Evolutionary conservation across 441 rosid species (phyloP).

Genomic region (Mallotus japonicus): DNA sequence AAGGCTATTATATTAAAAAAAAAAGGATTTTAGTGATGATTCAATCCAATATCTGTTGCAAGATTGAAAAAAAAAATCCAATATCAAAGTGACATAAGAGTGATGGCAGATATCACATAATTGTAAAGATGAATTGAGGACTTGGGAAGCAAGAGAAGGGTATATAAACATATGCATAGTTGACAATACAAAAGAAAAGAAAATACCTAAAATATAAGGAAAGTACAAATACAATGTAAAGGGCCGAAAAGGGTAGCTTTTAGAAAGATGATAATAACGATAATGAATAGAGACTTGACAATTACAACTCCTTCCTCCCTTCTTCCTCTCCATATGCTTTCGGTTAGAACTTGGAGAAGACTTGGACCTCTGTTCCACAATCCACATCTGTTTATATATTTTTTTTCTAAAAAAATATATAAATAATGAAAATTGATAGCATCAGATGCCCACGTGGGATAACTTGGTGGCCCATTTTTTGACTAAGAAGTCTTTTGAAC

Average conservation of each 20-base stretch:
- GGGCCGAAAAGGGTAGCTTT: neutral
- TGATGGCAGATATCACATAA: neutral
- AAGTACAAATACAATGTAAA: neutral
- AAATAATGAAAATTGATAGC: neutral
- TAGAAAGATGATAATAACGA: no score
- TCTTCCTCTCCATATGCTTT: conserved; percentile 2
- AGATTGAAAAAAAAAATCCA: no score
- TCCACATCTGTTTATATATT: no score
- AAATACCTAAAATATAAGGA: neutral
- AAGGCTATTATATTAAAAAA: no score
- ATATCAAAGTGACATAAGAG: neutral
- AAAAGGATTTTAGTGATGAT: no score
- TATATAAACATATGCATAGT: neutral
- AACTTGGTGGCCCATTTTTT: conserved; percentile 11
- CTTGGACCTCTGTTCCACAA: no score
- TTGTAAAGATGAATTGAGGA: no score
- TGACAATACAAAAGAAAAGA: no score
- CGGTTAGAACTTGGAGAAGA: neutral
- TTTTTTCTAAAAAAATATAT: no score
- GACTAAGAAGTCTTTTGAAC: conserved; percentile 15
- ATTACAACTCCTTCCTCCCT: neutral
- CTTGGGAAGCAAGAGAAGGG: neutral
- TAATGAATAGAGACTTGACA: no score
- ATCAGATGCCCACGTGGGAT: conserved; percentile 22
- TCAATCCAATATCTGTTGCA: no score